A percentile compares a stretch with the other conserved stretches of the same genome.
phyloP scores from a whole-genome alignment of 441 rosid genomes.

The Gossypium davidsonii region DNA sequence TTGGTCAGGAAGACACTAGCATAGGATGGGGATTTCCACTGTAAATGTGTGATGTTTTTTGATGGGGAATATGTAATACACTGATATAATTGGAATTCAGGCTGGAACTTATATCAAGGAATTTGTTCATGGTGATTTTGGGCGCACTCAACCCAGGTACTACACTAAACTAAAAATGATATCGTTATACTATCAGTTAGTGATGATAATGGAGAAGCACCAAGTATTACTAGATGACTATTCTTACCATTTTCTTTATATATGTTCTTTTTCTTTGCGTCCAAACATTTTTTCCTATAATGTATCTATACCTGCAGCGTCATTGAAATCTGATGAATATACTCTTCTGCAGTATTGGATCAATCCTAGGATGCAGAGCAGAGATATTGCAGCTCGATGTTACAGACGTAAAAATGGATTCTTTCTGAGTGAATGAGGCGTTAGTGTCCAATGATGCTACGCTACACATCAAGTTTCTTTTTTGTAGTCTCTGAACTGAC shows the following conservation, averaged over 20 bases:
- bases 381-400: constrained; percentile 93
- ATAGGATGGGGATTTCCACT: not conserved
- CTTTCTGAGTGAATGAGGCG: constrained; percentile 23
- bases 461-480: not conserved
- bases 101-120: constrained; percentile 98
- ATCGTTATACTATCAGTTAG: not conserved
- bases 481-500: no score
- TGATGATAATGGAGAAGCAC: not conserved
- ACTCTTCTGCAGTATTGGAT: constrained; percentile 57
- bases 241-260: not conserved
- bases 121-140: constrained; percentile 96
- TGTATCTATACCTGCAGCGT: not conserved
- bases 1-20: not conserved
- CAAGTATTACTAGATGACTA: not conserved
- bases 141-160: constrained; percentile 91
- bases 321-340: not conserved
- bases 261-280: not conserved
- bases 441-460: not conserved
- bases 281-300: not conserved
- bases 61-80: not conserved
- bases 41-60: not conserved
- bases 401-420: constrained; percentile 87
- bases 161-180: constrained; percentile 5
- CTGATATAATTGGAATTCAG: constrained; percentile 33
- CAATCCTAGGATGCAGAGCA: constrained; percentile 77